These are phyloP conservation scores for Boletus tomentosulus DNA, from an alignment of 768 basidiomycete genomes.

Conservation along the genomic window DNA sequence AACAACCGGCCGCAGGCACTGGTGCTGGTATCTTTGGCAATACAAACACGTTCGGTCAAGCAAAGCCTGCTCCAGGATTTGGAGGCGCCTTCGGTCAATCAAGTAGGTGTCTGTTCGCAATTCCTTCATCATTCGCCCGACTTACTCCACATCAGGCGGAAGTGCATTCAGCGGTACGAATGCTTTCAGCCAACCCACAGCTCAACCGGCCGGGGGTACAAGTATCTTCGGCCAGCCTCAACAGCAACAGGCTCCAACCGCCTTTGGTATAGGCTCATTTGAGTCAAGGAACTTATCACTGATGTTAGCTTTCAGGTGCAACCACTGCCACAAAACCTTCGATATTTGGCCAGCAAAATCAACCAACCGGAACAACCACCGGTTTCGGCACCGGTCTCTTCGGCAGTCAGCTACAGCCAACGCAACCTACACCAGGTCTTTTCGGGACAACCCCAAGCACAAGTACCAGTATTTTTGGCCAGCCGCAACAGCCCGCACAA, in stretches of 20 bases:
- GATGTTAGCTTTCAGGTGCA: slow-evolving; percentile 22
- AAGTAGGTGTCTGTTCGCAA: slow-evolving; percentile 10
- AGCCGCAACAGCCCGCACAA: slow-evolving; percentile 27
- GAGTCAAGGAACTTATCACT: not conserved
- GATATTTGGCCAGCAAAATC: slow-evolving; percentile 46
- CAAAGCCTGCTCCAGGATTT: slow-evolving; percentile 32
- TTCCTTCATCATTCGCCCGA: not conserved
- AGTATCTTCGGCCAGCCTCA: slow-evolving; percentile 37
- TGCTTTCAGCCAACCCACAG: slow-evolving; percentile 27
- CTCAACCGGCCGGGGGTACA: slow-evolving; percentile 20
- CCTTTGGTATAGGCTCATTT: slow-evolving; percentile 38
- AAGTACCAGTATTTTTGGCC: slow-evolving; percentile 32
- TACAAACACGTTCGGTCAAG: slow-evolving; percentile 30
- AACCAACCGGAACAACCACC: slow-evolving; percentile 35
- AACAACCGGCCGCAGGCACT: slow-evolving; percentile 34
- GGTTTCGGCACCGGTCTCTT: slow-evolving; percentile 34
- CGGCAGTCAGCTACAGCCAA: slow-evolving; percentile 25
- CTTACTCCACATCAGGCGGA: slow-evolving; percentile 10
- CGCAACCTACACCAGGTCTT: slow-evolving; percentile 22
- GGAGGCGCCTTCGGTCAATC: slow-evolving; percentile 24
- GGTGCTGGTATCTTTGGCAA: slow-evolving; percentile 32
- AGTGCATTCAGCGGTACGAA: slow-evolving; percentile 20
- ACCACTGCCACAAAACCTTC: slow-evolving; percentile 39
- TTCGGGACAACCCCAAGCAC: slow-evolving; percentile 28
- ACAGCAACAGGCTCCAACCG: slow-evolving; percentile 30